Evolutionary conservation across 1,139 yeast genomes (phyloP).

Genomic region (Protomyces inundatus): DNA sequence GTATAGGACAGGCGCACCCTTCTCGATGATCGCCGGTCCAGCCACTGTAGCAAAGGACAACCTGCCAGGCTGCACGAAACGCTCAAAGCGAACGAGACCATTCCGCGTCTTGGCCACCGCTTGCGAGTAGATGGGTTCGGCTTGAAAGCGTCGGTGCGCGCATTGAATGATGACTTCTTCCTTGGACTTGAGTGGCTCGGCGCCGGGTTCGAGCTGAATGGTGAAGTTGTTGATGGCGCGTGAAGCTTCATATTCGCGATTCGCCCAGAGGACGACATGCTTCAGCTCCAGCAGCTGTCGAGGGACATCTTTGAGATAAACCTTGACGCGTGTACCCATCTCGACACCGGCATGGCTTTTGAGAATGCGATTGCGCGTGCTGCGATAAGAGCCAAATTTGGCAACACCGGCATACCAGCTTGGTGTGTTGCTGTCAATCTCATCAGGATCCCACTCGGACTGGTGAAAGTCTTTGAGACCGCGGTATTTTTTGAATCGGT

Average conservation of each 20-base stretch:
- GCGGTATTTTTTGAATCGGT: slow-evolving; percentile 68
- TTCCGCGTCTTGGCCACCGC: slow-evolving; percentile 66
- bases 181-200: slow-evolving; percentile 76
- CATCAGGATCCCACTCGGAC: slow-evolving; percentile 85
- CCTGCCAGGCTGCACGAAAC: slow-evolving; percentile 75
- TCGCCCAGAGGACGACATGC: slow-evolving; percentile 43
- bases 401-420: slow-evolving; percentile 69
- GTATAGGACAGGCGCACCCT: slow-evolving; percentile 44
- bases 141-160: slow-evolving; percentile 85
- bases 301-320: slow-evolving; percentile 59
- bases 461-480: slow-evolving; percentile 79
- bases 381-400: slow-evolving; percentile 70
- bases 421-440: slow-evolving; percentile 70
- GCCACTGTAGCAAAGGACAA: slow-evolving; percentile 76
- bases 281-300: slow-evolving; percentile 45
- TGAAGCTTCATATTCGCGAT: slow-evolving; percentile 70
- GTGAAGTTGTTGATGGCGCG: slow-evolving; percentile 69
- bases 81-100: slow-evolving; percentile 80
- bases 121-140: slow-evolving; percentile 78
- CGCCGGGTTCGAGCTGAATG: slow-evolving; percentile 71
- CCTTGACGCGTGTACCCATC: slow-evolving; percentile 61
- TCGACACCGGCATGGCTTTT: slow-evolving; percentile 59
- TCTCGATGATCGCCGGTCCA: slow-evolving; percentile 82
- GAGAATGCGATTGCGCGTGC: slow-evolving; percentile 62
- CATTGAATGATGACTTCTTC: slow-evolving; percentile 79